Conservation (phyloP, 2,329 filamentous ascomycete genomes). For the Aplosporella prunicola region DNA sequence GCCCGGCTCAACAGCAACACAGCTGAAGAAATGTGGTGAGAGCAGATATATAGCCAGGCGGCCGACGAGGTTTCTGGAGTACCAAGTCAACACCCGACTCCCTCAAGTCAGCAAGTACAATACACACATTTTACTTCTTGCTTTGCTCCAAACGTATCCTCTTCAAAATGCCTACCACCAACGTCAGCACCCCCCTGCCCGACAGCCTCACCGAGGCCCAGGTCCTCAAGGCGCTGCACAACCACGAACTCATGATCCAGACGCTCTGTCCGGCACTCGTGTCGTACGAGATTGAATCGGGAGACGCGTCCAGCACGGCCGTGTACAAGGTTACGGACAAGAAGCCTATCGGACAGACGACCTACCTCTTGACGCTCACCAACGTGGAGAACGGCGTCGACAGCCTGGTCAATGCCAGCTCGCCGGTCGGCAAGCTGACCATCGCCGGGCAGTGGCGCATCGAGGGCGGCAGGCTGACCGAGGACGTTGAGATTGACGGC, state of each 20-base stretch:
- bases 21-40: too few relatives aligned
- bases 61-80: too few relatives aligned
- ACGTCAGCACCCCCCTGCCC: conserved; percentile 26
- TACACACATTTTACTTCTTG: too few relatives aligned
- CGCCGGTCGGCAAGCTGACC: conserved; percentile 29
- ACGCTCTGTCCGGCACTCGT: conserved; percentile 28
- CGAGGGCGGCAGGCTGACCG: conserved; percentile 20
- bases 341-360: conserved; percentile 33
- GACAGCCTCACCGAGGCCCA: conserved; percentile 16
- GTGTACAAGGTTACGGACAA: conserved; percentile 30
- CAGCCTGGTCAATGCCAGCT: conserved; percentile 30
- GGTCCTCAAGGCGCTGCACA: conserved; percentile 29
- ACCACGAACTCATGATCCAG: conserved; percentile 32
- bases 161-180: conserved; percentile 29
- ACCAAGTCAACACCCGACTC: too few relatives aligned
- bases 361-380: conserved; percentile 33
- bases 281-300: conserved; percentile 25
- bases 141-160: too few relatives aligned
- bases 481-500: conserved; percentile 33
- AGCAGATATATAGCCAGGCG: too few relatives aligned
- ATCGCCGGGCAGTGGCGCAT: conserved; percentile 32
- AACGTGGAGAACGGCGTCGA: conserved; percentile 26
- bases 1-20: too few relatives aligned
- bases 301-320: conserved; percentile 21
- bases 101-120: too few relatives aligned